Evolutionary conservation across 1,284 basidiomycete genomes (phyloP), one percentile per base, ranked within the genome.

Genomic region (Anthracocystis walkeri): DNA sequence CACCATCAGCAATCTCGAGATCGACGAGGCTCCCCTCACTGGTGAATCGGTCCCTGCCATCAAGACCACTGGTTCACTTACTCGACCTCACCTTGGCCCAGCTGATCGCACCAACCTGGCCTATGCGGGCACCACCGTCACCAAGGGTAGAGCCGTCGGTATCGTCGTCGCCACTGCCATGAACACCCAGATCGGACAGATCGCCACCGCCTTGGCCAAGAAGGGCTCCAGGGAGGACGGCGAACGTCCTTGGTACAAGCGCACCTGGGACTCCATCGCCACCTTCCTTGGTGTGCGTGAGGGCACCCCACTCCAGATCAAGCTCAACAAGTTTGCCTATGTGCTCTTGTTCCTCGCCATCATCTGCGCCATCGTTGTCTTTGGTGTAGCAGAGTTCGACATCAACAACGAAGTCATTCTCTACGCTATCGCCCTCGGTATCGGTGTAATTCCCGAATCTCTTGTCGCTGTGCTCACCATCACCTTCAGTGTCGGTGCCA

Each of bases 301-400:
- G 25, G 88, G 87, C 7, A 90, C 90, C 0, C 90, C 89, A 1
- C 87, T 91, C 5, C 90, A 91, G 83, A 89, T 89, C 82, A 90
- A 90, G 83, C 86, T 89, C 63, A 87, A 88, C 80, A 89, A 88
- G 76, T 88, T 91, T 31, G 90, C 90, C 3, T 90, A 90, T 74
- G 82, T 89, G n/a, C 87, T 91, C 4, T 88, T 91, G 38, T 87
- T 84, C 18, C 87, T 88, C 45, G 89, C 90, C 12, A 86, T 89
- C 65, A 59, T 91, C 45, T 87, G 90, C 33, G 89, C 75, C 44
- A 79, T 80, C 59, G 67, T 82, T 53, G 68, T 80, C n/a, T 89
- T 90, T 68, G 87, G 88, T 38, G 89, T 88, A 3, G 89, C 89
- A 63, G 75, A 78, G 45, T 80, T 77, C 50, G 69, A 78, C 58